Conservation (phyloP, 1,284 basidiomycete genomes). For the Porogramme epimiltina region DNA sequence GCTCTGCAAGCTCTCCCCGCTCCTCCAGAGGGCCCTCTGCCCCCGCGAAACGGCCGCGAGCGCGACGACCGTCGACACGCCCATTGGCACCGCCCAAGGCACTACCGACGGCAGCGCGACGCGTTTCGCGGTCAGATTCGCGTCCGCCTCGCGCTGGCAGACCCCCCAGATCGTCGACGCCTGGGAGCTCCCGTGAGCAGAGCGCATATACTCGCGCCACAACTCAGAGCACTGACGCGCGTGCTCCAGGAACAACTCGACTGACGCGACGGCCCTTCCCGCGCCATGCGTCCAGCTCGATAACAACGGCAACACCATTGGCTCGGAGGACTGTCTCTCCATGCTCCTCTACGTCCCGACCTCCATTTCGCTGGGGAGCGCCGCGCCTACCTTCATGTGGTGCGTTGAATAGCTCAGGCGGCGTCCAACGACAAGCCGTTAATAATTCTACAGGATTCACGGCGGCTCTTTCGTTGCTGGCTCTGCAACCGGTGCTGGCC, state of each 20-base stretch:
- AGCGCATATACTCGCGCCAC: too few relatives aligned
- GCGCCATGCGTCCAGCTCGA: slow-evolving; percentile 67
- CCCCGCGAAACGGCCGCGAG: slow-evolving; percentile 33
- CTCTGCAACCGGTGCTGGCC: slow-evolving; percentile 68
- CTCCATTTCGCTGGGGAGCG: slow-evolving; percentile 32
- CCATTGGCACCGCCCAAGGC: slow-evolving; percentile 58
- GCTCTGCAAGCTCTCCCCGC: slow-evolving; percentile 47
- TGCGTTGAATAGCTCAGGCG: neutral
- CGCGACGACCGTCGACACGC: slow-evolving; percentile 42
- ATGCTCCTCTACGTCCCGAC: slow-evolving; percentile 73
- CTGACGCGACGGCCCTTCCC: slow-evolving; percentile 58
- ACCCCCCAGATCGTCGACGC: slow-evolving; percentile 51
- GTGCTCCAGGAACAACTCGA: slow-evolving; percentile 47
- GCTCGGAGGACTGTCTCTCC: slow-evolving; percentile 78
- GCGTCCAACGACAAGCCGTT: neutral
- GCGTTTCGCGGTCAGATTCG: slow-evolving; percentile 69
- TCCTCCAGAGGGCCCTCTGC: slow-evolving; percentile 43
- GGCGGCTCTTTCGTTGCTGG: slow-evolving; percentile 84
- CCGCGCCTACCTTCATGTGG: slow-evolving; percentile 68
- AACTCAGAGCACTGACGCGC: too few relatives aligned
- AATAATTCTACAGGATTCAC: slow-evolving; percentile 66
- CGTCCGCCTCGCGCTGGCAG: slow-evolving; percentile 60
- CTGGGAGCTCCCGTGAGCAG: slow-evolving; percentile 66
- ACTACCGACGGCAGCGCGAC: slow-evolving; percentile 48
- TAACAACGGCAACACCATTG: slow-evolving; percentile 42